These are phyloP conservation scores for Batkoa obscura DNA, from an alignment of 371 early-diverging fungal genomes.

Conservation along the genomic window DNA sequence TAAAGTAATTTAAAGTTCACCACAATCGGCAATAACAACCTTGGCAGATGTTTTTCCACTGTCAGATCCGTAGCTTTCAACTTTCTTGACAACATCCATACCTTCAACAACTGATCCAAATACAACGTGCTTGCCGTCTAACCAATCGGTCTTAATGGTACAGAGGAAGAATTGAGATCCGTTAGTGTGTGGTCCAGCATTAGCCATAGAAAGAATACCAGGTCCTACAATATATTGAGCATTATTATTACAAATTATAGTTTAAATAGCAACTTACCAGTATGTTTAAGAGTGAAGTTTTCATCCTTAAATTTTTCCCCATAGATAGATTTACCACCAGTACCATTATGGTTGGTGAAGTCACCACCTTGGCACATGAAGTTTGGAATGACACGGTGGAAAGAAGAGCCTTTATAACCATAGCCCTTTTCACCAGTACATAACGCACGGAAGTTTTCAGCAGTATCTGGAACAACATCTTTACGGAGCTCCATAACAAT, in stretches of 20 bases:
- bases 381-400: constrained; percentile 83
- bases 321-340: constrained; percentile 95
- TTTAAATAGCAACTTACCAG: constrained; percentile 14
- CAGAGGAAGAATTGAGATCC: constrained; percentile 94
- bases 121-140: constrained; percentile 98
- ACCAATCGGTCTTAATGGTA: constrained; percentile 63
- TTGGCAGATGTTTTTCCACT: constrained; percentile 11
- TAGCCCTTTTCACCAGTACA: constrained; percentile 64
- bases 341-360: constrained; percentile 85
- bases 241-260: not conserved
- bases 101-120: constrained; percentile 79
- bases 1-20: not conserved
- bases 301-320: constrained; percentile 92
- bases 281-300: constrained; percentile 91
- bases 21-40: constrained; percentile 5
- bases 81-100: constrained; percentile 11
- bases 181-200: constrained; percentile 84
- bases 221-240: constrained; percentile 27
- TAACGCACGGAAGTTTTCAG: constrained; percentile 91
- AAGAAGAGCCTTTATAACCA: constrained; percentile 37
- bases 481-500: constrained; percentile 68
- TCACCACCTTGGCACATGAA: constrained; percentile 99
- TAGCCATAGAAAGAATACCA: constrained; percentile 88
- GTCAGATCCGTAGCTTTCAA: constrained; percentile 11
- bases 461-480: constrained; percentile 87